phyloP scores from a whole-genome alignment of 2,329 filamentous ascomycete genomes.

The Meredithiella fracta region DNA sequence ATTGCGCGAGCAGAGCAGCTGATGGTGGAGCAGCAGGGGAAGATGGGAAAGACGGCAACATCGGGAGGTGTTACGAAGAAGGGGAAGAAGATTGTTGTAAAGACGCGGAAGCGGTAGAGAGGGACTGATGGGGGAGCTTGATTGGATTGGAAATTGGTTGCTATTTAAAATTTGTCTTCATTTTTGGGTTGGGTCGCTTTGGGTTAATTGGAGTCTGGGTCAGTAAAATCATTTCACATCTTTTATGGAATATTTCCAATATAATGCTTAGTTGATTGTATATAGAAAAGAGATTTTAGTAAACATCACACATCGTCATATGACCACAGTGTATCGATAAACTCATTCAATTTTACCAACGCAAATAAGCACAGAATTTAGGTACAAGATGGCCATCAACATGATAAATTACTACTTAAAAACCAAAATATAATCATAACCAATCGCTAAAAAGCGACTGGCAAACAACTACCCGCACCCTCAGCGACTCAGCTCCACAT shows the following conservation, averaged over 20 bases:
- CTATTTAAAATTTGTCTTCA: too few species aligned
- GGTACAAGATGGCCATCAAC: background rate
- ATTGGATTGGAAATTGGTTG: background rate
- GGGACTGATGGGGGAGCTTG: background rate
- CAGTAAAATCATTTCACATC: background rate
- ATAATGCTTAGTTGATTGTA: background rate
- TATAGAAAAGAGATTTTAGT: background rate
- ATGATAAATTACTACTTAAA: background rate
- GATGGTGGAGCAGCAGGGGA: slow-evolving; percentile 41
- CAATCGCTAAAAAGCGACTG: slow-evolving; percentile 3
- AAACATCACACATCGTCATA: background rate
- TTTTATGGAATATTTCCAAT: background rate
- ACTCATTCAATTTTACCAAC: too few species aligned
- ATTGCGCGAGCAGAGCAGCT: slow-evolving; percentile 39
- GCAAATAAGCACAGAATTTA: too few species aligned
- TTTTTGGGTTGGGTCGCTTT: too few species aligned
- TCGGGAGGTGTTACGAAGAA: slow-evolving; percentile 41
- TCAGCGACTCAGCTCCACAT: background rate
- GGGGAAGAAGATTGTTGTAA: slow-evolving; percentile 46
- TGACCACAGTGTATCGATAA: too few species aligned
- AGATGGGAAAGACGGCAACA: slow-evolving; percentile 49
- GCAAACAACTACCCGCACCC: background rate
- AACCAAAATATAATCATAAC: background rate
- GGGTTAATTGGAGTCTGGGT: background rate
- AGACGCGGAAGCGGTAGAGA: slow-evolving; percentile 41